Base-by-base conservation (phyloP, 768 basidiomycete species). In the Termitomyces sp. region DNA sequence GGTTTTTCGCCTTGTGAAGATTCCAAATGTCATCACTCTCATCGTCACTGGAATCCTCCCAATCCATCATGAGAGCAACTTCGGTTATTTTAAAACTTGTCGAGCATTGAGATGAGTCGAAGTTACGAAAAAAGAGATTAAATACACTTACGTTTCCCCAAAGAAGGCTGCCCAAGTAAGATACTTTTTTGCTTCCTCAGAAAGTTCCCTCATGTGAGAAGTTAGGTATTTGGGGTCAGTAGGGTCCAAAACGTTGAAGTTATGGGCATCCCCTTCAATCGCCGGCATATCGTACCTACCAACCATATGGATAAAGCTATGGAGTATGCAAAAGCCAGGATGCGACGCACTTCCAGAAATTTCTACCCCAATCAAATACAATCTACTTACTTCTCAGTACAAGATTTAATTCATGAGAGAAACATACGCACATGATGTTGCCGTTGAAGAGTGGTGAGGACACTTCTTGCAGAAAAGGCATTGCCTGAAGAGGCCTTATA, bases 81-180 rank as follows among this genome's bases (percentile, higher is more conserved):
- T 90, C 88, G 0, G 84, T 85, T 3, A 86, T 80, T 68, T 85
- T 88, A 70, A 88, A 89, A 1, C 86, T 88, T 59, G 15, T 48
- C 10, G 53, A 20, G 33, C 12, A 45, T 50, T 15, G 50, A 44
- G 16, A 7, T 60, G 22, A 40, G 45, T 18, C 43, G 31, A 38
- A 2, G n/a, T 22, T 15, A 15, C 18, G 10, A 32, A 29, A 41
- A 7, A 29, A 47, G 13, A 22, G 36, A 32, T n/a, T n/a, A 35
- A 5, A 23, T 38, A 35, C 35, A 75, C 80, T 54, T 60, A 86
- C 84, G 83, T 85, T 60, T 86, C 80, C 3, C 87, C 88, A 58
- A 89, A 88, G 63, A 87, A 81, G 7, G 83, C 81, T 15, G 86
- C 87, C 87, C 87, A 89, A 36, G 79, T 69, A 15, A 90, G 71